These are phyloP conservation scores for Dissoconium aciculare DNA, from an alignment of 2,329 filamentous ascomycete species.

Conservation along the genomic window DNA sequence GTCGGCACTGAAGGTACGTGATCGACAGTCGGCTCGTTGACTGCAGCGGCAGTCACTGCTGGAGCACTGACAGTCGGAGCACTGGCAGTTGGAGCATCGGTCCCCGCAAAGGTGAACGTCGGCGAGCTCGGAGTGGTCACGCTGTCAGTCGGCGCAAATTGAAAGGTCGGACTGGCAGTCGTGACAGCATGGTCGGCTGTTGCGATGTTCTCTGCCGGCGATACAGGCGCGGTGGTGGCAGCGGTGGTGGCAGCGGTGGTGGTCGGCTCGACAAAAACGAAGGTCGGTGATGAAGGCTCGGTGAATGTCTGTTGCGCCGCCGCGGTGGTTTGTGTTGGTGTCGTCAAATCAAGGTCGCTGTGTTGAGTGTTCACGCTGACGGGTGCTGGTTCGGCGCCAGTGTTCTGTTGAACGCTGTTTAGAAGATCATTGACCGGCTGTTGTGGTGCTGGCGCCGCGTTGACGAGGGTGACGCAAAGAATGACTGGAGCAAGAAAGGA, in stretches of 20 bases:
- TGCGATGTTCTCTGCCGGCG: not conserved
- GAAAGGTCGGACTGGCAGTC: not conserved
- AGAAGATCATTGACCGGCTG: conserved; percentile 1
- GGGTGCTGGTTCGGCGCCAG: too few species aligned
- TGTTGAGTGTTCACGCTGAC: not conserved
- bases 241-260: not conserved
- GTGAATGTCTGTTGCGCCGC: not conserved
- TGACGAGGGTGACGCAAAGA: conserved; percentile 6
- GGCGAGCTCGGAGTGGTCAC: not conserved
- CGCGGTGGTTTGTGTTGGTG: not conserved
- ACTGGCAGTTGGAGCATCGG: not conserved
- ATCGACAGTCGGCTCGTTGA: not conserved
- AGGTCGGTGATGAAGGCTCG: too few species aligned
- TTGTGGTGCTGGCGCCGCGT: conserved; percentile 3
- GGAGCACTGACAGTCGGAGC: not conserved
- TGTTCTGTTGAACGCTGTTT: not conserved
- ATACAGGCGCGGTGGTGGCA: not conserved
- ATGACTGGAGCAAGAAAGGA: conserved; percentile 4
- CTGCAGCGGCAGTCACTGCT: not conserved
- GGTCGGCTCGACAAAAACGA: not conserved
- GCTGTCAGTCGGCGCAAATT: not conserved
- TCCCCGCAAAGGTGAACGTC: conserved; percentile 2
- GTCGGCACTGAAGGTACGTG: not conserved
- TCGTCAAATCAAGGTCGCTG: not conserved
- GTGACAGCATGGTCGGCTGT: not conserved